Base-by-base conservation (phyloP, 2,329 filamentous ascomycete genomes). In the Aureobasidium sp. region DNA sequence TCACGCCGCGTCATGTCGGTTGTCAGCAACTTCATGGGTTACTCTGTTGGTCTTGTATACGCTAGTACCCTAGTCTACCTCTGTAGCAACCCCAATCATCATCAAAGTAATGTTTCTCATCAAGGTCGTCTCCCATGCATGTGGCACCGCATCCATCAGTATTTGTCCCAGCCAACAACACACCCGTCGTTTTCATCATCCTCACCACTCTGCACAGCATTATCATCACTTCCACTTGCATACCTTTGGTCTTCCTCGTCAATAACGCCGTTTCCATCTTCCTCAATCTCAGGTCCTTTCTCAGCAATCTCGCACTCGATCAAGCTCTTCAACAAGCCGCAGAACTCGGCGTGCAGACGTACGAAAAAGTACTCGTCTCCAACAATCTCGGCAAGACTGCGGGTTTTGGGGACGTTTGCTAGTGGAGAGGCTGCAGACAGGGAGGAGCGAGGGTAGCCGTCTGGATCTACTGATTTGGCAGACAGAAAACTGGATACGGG, bases 391-490 rank as follows among this genome's bases (percentile, higher is more conserved):
- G 41, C 42, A 59, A 62, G 48, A 64, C 39, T 41, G 14, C 47
- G 36, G 11, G 53, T 58, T 22, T 64, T 59, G 29, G 53, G 45
- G 12, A 62, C 52, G 12, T 62, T 62, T 17, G 53, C 44, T n/a
- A 63, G 20, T 8, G 34, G 47, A 14, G 60, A 62, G 12, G 49
- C 31, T 6, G 49, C 60, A 11, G 44, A 49, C 3, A 56, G 25
- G 12, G 60, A 56, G 25, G 62, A 63, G 31, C 62, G 44, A 47
- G 62, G 62, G 31, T 59, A 63, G 15, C 62, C 62, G 29, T 63
- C 62, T 27, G 62, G 62, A 31, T 63, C 62, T 22, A 63, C 55
- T 2, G 48, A 52, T 34, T 63, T 63, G 29, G 62, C 62, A 2
- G 62, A 63, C 39, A 63, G 25, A 41, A 63, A 63, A 41, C 41